phyloP scores from a whole-genome alignment of 2,329 filamentous ascomycete genomes.

The Colletotrichum limetticola region DNA sequence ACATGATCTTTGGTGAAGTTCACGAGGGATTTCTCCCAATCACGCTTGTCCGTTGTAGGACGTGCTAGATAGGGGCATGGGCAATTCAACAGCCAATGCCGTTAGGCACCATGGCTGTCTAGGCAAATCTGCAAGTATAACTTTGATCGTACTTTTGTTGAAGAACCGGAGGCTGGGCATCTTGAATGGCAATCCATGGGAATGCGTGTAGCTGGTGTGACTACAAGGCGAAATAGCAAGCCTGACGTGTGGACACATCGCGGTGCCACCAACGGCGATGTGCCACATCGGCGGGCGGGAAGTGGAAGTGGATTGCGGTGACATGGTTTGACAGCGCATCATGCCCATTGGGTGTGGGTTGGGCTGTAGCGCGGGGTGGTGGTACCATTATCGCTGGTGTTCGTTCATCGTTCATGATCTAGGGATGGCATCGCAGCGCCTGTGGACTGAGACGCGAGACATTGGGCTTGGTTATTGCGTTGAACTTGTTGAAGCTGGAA shows the following conservation, averaged over 20 bases:
- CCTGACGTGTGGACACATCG: neutral
- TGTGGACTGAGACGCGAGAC: constrained; percentile 3
- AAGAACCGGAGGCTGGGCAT: neutral
- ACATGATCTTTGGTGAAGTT: neutral
- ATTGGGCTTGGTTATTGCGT: neutral
- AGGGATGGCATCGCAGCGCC: neutral
- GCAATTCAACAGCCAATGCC: neutral
- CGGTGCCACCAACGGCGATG: constrained; percentile 19
- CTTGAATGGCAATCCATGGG: neutral
- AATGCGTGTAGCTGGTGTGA: neutral
- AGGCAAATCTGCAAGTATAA: neutral
- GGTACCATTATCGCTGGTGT: neutral
- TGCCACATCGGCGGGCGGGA: constrained; percentile 23
- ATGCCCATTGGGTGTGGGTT: constrained; percentile 9
- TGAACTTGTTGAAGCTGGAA: neutral
- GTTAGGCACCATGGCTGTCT: neutral
- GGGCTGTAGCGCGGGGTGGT: neutral
- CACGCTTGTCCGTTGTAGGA: neutral
- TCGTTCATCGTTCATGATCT: neutral
- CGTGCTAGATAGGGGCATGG: neutral
- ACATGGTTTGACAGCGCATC: constrained; percentile 23
- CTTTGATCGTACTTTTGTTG: neutral
- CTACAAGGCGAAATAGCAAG: neutral
- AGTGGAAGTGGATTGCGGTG: constrained; percentile 7
- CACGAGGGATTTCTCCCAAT: neutral